These are phyloP conservation scores for Pseudofabraea citricarpa DNA, from an alignment of 2,329 filamentous ascomycete genomes.

Conservation along the genomic window DNA sequence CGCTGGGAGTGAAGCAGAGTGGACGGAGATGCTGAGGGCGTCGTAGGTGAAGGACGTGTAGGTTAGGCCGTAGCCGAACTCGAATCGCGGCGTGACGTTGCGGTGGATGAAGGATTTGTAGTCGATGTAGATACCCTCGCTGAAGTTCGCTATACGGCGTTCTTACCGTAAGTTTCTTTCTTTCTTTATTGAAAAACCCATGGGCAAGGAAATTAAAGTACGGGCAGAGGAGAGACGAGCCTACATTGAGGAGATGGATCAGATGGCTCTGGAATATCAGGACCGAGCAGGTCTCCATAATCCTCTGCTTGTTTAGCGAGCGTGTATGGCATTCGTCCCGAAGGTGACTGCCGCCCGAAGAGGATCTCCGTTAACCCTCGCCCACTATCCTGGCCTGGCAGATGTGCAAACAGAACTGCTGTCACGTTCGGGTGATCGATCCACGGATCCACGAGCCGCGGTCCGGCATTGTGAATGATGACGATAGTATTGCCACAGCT, in stretches of 20 bases:
- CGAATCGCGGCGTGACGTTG: conserved; percentile 25
- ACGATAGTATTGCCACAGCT: conserved; percentile 54
- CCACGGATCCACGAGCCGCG: conserved; percentile 56
- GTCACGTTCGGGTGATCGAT: conserved; percentile 70
- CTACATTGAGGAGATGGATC: no score
- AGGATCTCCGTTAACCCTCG: neutral
- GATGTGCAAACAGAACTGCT: conserved; percentile 68
- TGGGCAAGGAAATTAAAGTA: no score
- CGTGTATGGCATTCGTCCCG: neutral
- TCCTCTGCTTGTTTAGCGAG: neutral
- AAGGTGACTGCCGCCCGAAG: neutral
- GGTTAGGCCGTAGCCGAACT: conserved; percentile 42
- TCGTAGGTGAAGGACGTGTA: conserved; percentile 49
- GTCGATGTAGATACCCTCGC: conserved; percentile 42
- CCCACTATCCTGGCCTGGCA: neutral
- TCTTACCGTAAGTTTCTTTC: no score
- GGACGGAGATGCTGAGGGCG: conserved; percentile 24
- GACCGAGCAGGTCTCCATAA: no score
- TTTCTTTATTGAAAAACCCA: no score
- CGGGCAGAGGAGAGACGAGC: conserved; percentile 47
- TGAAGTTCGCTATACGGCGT: conserved; percentile 40
- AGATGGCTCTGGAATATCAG: no score
- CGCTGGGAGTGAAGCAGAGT: neutral
- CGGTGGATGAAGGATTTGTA: conserved; percentile 41
- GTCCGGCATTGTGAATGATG: conserved; percentile 56